These are phyloP conservation scores for Calonectria multiphialidica DNA, from an alignment of 2,329 filamentous ascomycete species.

Conservation along the genomic window DNA sequence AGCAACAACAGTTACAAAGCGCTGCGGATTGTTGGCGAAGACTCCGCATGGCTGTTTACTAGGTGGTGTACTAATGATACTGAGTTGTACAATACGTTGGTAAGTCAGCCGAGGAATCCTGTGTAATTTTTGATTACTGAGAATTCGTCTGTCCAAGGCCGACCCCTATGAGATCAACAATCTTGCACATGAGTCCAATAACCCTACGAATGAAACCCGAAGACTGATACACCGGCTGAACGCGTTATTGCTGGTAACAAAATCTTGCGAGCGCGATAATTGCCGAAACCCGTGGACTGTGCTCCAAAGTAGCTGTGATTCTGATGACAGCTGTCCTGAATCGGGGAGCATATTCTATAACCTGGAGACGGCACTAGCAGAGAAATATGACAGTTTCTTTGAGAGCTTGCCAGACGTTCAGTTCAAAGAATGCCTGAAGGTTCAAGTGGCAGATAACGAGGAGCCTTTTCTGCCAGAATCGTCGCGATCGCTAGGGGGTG, in stretches of 20 bases:
- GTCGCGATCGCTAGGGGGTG: slow-evolving; percentile 3
- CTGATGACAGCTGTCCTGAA: not conserved
- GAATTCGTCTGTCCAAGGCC: not conserved
- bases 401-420: slow-evolving; percentile 12
- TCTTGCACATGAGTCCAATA: not conserved
- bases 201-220: slow-evolving; percentile 32
- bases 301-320: slow-evolving; percentile 15
- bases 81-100: slow-evolving; percentile 64
- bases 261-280: slow-evolving; percentile 65
- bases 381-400: slow-evolving; percentile 24
- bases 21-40: slow-evolving; percentile 57
- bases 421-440: slow-evolving; percentile 24
- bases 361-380: slow-evolving; percentile 17
- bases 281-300: slow-evolving; percentile 67
- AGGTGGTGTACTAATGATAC: slow-evolving; percentile 65
- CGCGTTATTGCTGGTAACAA: slow-evolving; percentile 68
- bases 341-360: slow-evolving; percentile 1
- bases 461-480: slow-evolving; percentile 16
- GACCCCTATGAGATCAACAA: slow-evolving; percentile 24
- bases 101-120: slow-evolving; percentile 40
- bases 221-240: slow-evolving; percentile 62
- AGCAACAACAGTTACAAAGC: slow-evolving; percentile 66
- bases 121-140: not conserved
- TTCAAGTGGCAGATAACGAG: slow-evolving; percentile 21
- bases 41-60: slow-evolving; percentile 66